phyloP scores from a whole-genome alignment of 306 rosid species.

The Castanospermum australe region DNA sequence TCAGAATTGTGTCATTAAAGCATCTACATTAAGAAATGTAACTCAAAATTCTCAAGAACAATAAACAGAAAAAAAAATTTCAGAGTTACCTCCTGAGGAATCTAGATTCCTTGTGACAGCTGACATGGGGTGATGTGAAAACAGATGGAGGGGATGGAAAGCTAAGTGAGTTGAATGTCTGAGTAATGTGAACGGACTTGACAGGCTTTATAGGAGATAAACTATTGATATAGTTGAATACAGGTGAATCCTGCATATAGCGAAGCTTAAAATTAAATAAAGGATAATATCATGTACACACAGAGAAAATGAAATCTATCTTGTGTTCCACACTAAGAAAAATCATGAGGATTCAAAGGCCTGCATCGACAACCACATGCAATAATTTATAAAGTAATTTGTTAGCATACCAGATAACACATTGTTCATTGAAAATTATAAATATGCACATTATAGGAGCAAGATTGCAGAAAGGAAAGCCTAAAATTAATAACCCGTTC shows the following conservation, averaged over 20 bases:
- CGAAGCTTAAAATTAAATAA: slow-evolving; percentile 1
- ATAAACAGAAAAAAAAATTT: neutral
- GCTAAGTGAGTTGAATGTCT: slow-evolving; percentile 69
- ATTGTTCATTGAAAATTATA: neutral
- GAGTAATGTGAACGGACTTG: slow-evolving; percentile 61
- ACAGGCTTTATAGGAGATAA: slow-evolving; percentile 90
- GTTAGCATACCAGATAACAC: slow-evolving; percentile 5
- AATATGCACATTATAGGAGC: neutral
- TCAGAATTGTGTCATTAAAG: neutral
- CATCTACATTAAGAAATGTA: neutral
- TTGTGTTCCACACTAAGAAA: neutral
- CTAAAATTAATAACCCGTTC: neutral
- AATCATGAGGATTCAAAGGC: neutral
- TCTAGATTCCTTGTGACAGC: slow-evolving; percentile 71
- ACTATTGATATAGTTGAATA: slow-evolving; percentile 71
- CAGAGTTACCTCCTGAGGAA: slow-evolving; percentile 56
- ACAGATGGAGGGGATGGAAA: slow-evolving; percentile 76
- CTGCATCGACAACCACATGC: neutral
- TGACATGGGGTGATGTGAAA: slow-evolving; percentile 87
- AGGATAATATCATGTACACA: neutral
- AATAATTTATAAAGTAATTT: neutral
- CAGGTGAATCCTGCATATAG: slow-evolving; percentile 81
- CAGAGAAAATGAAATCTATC: neutral
- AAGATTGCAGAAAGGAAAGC: neutral
- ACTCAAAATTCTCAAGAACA: neutral